These are phyloP conservation scores for Fusarium stilboides DNA, from an alignment of 2,329 filamentous ascomycete species.

Conservation along the genomic window DNA sequence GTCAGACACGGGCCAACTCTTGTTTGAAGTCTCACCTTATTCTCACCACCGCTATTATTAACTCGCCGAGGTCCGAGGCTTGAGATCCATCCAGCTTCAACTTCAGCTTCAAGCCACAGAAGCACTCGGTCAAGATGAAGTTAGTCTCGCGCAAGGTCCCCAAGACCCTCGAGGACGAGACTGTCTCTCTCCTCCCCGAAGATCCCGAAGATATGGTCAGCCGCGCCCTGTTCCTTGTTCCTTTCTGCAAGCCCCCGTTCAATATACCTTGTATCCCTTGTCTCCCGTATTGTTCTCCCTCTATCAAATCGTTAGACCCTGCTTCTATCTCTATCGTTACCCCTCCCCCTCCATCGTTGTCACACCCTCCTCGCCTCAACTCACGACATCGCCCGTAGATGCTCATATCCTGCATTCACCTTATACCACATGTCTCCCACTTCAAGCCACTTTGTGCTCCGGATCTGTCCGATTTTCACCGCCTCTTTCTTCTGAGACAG, in stretches of 20 bases:
- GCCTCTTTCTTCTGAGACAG: slow-evolving; percentile 22
- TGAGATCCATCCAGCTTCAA: slow-evolving; percentile 2
- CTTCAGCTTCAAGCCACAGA: slow-evolving; percentile 32
- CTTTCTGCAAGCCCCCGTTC: slow-evolving; percentile 18
- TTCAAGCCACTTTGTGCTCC: slow-evolving; percentile 25
- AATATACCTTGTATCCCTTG: slow-evolving; percentile 25
- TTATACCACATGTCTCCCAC: slow-evolving; percentile 16
- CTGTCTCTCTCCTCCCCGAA: slow-evolving; percentile 60
- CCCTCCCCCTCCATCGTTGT: slow-evolving; percentile 35
- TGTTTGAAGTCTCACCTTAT: slow-evolving; percentile 1
- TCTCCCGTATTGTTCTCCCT: slow-evolving; percentile 18
- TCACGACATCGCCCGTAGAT: slow-evolving; percentile 11
- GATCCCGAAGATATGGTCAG: slow-evolving; percentile 65
- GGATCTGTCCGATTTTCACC: slow-evolving; percentile 20
- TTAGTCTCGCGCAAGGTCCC: slow-evolving; percentile 57
- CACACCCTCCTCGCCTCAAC: slow-evolving; percentile 35
- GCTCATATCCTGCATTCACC: slow-evolving; percentile 13
- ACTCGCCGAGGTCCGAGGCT: slow-evolving; percentile 35
- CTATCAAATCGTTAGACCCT: slow-evolving; percentile 25
- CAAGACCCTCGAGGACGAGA: slow-evolving; percentile 58
- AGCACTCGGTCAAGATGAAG: slow-evolving; percentile 55
- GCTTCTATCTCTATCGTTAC: slow-evolving; percentile 36
- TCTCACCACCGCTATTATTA: slow-evolving; percentile 19
- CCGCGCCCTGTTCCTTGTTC: slow-evolving; percentile 22
- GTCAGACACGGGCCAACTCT: slow-evolving; percentile 38